Conservation (phyloP, 129 eudicot species). For the Ambrosia trifida region DNA sequence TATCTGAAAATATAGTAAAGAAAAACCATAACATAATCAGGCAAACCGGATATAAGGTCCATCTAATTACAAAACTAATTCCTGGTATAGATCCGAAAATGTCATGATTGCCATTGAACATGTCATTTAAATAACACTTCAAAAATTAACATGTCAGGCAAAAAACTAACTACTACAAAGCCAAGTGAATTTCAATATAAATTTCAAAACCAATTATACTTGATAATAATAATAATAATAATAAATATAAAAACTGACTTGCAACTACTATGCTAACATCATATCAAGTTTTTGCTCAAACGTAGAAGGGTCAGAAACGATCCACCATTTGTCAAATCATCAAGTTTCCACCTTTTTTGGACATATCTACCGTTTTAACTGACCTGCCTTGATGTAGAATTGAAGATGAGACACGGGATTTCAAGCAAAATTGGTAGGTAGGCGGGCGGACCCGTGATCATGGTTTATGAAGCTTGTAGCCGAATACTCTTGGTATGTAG, state of each 20-base stretch:
- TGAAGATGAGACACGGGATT: conserved; percentile 25
- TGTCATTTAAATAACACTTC: conserved; percentile 12
- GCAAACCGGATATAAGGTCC: conserved; percentile 17
- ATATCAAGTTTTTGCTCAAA: conserved; percentile 34
- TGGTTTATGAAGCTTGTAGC: conserved; percentile 89
- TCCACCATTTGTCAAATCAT: background rate
- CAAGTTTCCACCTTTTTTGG: conserved; percentile 23
- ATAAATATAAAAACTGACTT: conserved; percentile 10
- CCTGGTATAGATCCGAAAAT: conserved; percentile 8
- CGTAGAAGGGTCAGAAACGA: conserved; percentile 20
- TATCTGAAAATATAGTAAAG: background rate
- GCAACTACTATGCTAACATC: conserved; percentile 33
- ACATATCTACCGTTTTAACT: conserved; percentile 21
- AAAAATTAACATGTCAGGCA: background rate
- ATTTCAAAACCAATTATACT: conserved; percentile 5
- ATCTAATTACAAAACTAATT: conserved; percentile 28
- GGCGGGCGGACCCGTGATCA: conserved; percentile 30
- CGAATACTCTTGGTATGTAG: conserved; percentile 80
- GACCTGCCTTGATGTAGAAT: conserved; percentile 28
- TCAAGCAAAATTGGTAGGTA: background rate
- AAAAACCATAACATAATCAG: conserved; percentile 7
- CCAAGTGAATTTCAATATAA: conserved; percentile 20
- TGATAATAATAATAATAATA: background rate
- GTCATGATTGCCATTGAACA: conserved; percentile 14
- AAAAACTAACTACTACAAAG: conserved; percentile 15